Conservation (phyloP, 805 yeast genomes). For the Lipomyces kockii region DNA sequence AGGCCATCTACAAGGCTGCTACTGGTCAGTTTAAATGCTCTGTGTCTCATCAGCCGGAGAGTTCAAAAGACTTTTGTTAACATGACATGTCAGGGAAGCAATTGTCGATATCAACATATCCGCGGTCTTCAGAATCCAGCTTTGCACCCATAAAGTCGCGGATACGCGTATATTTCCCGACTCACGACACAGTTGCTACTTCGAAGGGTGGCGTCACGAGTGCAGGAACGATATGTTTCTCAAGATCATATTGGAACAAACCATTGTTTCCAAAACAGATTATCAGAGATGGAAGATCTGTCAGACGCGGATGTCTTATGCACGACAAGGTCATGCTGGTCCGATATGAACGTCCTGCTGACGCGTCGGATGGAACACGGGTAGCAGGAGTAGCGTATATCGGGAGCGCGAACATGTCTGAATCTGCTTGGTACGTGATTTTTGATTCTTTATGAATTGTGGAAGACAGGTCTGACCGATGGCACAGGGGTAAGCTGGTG, state of each 20-base stretch:
- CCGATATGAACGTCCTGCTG: constrained; percentile 16
- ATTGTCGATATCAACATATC: constrained; percentile 5
- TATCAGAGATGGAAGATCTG: constrained; percentile 30
- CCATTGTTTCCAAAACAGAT: constrained; percentile 30
- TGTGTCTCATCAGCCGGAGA: no score
- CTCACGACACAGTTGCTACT: constrained; percentile 32
- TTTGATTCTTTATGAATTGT: no score
- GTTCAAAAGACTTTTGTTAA: neutral
- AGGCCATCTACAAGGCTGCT: constrained; percentile 27
- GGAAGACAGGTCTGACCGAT: neutral
- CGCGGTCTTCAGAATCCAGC: neutral
- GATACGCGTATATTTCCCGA: constrained; percentile 33
- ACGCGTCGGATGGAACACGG: constrained; percentile 10
- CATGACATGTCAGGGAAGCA: constrained; percentile 6
- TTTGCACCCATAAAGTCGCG: constrained; percentile 11
- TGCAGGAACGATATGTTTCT: constrained; percentile 35
- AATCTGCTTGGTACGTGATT: constrained; percentile 32
- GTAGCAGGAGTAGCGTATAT: constrained; percentile 25
- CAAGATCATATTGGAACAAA: constrained; percentile 24
- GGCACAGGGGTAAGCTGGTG: constrained; percentile 32
- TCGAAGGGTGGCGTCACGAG: constrained; percentile 26
- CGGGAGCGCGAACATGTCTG: constrained; percentile 37
- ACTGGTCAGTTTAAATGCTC: constrained; percentile 14
- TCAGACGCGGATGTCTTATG: constrained; percentile 31
- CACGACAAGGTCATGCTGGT: constrained; percentile 35